Evolutionary conservation across 208 protist species (phyloP), one percentile per base, ranked within the genome.

Genomic region (Trypanosoma cruzi): DNA sequence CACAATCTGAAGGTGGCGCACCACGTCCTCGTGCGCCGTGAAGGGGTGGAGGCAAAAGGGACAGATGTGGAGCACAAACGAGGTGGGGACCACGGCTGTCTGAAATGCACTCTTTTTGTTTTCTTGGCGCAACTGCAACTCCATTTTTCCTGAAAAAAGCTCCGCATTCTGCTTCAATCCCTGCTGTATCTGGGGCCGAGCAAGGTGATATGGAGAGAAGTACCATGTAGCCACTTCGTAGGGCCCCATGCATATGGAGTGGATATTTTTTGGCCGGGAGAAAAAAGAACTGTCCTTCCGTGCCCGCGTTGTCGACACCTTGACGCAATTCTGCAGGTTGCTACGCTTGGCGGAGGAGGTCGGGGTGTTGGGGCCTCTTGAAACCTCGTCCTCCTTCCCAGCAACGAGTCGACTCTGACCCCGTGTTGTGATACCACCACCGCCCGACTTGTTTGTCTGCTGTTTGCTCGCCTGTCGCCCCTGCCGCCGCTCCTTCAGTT

Each of bases 221-320:
- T 99, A 99, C 98, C 98, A 99, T 37, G 97, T 88, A 54, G 98
- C 92, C 48, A 99, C 90, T 72, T 96, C 89, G 67, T 98, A 97
- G 13, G 87, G 81, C 0, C 98, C 98, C 59, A 99, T 92, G 74
- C 97, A 96, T 59, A 99, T 93, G 5, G 79, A 90, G 49, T 97
- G 88, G 52, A 99, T 98, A 71, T 99, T 99, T 72, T 99, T 99
- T 18, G 98, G 91, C 31, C 91, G 84, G 8, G 80, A 94, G 57
- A 96, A 96, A 77, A 96, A 96, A 14, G 85, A 77, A 62, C 90
- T 96, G 73, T 96, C 91, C 22, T 89, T 87, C 14, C 88, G 79
- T 31, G 86, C 85, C 4, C 88, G 80, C 61, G 70, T 74, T 49
- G 85, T 93, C 13, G 87, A 89, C 20, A 92, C 77, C 49, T 90